phyloP scores from a whole-genome alignment of 768 basidiomycete genomes.

The Rhodotorula diobovata region DNA sequence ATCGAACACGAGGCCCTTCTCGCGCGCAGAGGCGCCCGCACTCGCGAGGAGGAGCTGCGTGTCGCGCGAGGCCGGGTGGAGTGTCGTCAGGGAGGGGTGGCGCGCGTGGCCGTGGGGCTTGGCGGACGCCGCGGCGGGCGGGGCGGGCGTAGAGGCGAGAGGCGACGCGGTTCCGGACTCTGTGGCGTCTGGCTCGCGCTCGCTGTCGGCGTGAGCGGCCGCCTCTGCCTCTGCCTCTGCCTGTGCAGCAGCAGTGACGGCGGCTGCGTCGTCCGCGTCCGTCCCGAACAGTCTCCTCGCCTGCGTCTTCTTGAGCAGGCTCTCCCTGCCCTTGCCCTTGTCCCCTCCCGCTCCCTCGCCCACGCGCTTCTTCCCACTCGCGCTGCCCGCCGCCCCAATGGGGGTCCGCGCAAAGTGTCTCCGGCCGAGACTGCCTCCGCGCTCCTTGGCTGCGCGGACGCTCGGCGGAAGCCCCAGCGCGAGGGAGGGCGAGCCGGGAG shows the following conservation, averaged over 20 bases:
- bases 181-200: too few species aligned
- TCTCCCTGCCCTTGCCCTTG: slow-evolving; percentile 57
- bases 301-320: background rate
- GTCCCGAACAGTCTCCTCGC: background rate
- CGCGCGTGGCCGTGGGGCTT: slow-evolving; percentile 4
- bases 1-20: slow-evolving; percentile 49
- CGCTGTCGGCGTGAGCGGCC: too few species aligned
- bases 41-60: slow-evolving; percentile 44
- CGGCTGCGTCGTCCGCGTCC: slow-evolving; percentile 1
- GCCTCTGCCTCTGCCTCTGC: too few species aligned
- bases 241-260: background rate
- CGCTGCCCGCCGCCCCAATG: too few species aligned
- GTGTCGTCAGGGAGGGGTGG: slow-evolving; percentile 42
- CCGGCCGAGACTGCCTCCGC: background rate
- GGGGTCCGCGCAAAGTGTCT: slow-evolving; percentile 14
- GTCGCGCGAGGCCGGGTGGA: slow-evolving; percentile 44
- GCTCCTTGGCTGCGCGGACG: background rate
- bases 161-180: too few species aligned
- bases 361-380: slow-evolving; percentile 39
- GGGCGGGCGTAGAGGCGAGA: too few species aligned
- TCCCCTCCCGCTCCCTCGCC: background rate
- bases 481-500: background rate
- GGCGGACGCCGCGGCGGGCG: background rate
- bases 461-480: background rate
- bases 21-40: slow-evolving; percentile 24